Conservation (phyloP, 352 stramenopile genomes). For the Pythium dissotocum region DNA sequence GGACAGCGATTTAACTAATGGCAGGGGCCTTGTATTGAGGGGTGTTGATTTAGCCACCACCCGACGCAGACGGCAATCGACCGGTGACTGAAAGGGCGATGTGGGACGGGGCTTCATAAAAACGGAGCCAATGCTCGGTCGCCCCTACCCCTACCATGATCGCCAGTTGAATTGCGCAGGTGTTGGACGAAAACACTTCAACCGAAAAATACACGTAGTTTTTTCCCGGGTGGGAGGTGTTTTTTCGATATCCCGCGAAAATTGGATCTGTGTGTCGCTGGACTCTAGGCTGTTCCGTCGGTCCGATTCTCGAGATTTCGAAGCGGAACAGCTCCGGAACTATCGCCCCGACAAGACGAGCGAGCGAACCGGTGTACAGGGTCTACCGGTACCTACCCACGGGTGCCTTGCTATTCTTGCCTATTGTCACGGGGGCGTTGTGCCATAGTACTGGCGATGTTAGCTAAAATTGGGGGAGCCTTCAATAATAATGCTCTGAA, state of each 20-base stretch:
- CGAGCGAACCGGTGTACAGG: no score
- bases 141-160: constrained; percentile 21
- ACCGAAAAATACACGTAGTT: not conserved
- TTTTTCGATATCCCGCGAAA: not conserved
- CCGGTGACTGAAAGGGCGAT: constrained; percentile 17
- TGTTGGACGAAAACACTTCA: constrained; percentile 1
- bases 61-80: constrained; percentile 18
- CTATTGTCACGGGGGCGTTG: not conserved
- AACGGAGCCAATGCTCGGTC: constrained; percentile 35
- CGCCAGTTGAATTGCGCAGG: constrained; percentile 14
- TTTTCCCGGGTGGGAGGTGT: no score
- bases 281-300: not conserved
- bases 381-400: no score
- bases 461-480: no score
- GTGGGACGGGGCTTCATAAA: constrained; percentile 46
- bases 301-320: not conserved
- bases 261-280: not conserved
- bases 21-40: not conserved
- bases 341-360: no score
- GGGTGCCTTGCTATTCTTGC: not conserved
- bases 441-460: not conserved
- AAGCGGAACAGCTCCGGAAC: not conserved
- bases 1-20: constrained; percentile 20
- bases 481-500: no score
- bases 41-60: not conserved